phyloP scores from a whole-genome alignment of 495 filamentous ascomycete genomes.

The Poronia punctata region DNA sequence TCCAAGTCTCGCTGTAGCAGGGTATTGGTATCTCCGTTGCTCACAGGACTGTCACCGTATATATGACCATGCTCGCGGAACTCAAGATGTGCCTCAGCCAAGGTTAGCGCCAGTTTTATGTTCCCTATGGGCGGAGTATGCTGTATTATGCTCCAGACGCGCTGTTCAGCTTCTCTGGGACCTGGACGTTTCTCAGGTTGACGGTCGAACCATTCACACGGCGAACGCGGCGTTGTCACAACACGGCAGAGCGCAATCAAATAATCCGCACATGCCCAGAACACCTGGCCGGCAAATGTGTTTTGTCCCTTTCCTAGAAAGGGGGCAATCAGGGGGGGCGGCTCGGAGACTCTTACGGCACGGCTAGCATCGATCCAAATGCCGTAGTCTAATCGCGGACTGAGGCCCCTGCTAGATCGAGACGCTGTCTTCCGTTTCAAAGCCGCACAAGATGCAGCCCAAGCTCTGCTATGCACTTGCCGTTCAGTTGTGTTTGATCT shows the following conservation, averaged over 20 bases:
- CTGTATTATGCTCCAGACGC: constrained; percentile 12
- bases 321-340: constrained; percentile 14
- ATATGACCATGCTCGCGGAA: constrained; percentile 14
- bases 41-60: constrained; percentile 8
- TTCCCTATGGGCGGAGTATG: constrained; percentile 13
- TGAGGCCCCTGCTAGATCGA: neutral
- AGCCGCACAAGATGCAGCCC: neutral
- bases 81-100: constrained; percentile 14
- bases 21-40: constrained; percentile 2
- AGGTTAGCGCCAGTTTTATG: constrained; percentile 9
- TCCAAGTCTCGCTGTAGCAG: constrained; percentile 8
- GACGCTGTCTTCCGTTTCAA: neutral
- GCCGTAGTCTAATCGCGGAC: constrained; percentile 14
- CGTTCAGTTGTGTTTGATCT: neutral
- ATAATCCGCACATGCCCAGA: constrained; percentile 14
- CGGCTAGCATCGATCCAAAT: constrained; percentile 15
- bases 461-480: neutral
- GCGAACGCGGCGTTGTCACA: neutral
- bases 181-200: neutral
- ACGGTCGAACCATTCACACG: neutral
- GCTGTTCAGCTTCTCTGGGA: constrained; percentile 8
- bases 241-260: constrained; percentile 8
- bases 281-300: constrained; percentile 17
- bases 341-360: constrained; percentile 6
- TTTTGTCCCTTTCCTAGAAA: constrained; percentile 11